Percentiles rank a stretch among this genome's conserved stretches.
These are phyloP conservation scores for Fistulinella prunicolor DNA, from an alignment of 768 basidiomycete genomes.

Conservation along the genomic window DNA sequence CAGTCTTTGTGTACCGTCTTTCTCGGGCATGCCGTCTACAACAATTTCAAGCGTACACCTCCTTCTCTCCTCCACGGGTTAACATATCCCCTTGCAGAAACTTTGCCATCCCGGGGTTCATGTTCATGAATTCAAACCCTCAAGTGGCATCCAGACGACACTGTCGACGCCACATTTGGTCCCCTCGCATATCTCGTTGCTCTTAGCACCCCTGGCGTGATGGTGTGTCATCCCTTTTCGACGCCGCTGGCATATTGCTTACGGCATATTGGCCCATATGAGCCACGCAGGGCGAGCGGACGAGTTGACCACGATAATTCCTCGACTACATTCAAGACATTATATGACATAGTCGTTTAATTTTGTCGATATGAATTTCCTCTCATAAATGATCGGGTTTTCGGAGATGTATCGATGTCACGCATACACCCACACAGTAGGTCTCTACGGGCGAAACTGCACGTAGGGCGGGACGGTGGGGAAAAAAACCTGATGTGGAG, in stretches of 20 bases:
- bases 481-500: no score
- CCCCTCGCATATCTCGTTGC: slow-evolving; percentile 88
- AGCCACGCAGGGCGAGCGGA: no score
- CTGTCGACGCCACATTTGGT: slow-evolving; percentile 85
- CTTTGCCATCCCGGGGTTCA: slow-evolving; percentile 77
- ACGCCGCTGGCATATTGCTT: neutral
- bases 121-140: slow-evolving; percentile 97
- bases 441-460: no score
- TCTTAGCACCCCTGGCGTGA: slow-evolving; percentile 94
- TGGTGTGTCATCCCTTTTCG: slow-evolving; percentile 50
- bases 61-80: no score
- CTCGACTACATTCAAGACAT: no score
- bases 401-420: no score
- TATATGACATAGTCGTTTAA: no score
- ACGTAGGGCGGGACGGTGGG: no score
- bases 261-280: neutral
- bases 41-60: slow-evolving; percentile 75
- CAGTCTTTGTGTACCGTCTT: slow-evolving; percentile 60
- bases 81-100: slow-evolving; percentile 41
- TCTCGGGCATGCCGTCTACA: slow-evolving; percentile 65
- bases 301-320: no score
- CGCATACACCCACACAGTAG: no score
- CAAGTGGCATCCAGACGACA: slow-evolving; percentile 80
- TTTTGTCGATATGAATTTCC: no score
- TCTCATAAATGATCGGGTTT: no score